Conservation (phyloP, 2,329 filamentous ascomycete species). For the Chaetomiaceae sp. region DNA sequence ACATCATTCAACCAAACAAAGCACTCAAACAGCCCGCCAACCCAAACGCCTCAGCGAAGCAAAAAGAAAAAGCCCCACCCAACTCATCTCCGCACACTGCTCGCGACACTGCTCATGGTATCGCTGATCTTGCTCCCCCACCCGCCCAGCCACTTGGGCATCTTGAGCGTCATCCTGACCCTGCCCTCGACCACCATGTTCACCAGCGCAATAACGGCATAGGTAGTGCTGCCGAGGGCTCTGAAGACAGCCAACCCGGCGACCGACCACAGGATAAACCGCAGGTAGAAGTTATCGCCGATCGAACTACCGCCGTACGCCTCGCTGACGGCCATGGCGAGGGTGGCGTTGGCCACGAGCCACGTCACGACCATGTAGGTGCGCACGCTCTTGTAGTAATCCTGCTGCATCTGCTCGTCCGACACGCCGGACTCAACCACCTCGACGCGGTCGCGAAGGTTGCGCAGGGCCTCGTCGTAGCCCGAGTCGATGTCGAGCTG, state of each 20-base stretch:
- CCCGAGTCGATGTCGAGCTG: slow-evolving; percentile 97
- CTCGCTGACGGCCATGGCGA: slow-evolving; percentile 90
- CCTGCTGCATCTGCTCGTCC: slow-evolving; percentile 86
- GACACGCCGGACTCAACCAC: slow-evolving; percentile 58
- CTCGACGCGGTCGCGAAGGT: slow-evolving; percentile 87
- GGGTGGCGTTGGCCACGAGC: slow-evolving; percentile 87
- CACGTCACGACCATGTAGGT: slow-evolving; percentile 97
- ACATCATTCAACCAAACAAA: not conserved
- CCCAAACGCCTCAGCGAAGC: slow-evolving; percentile 1
- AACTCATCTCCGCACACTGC: slow-evolving; percentile 19
- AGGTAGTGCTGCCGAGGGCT: slow-evolving; percentile 74
- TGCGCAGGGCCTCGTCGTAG: slow-evolving; percentile 94
- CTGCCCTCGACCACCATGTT: slow-evolving; percentile 85
- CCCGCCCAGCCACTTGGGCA: slow-evolving; percentile 44
- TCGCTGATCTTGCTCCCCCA: slow-evolving; percentile 23
- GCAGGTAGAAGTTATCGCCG: slow-evolving; percentile 81
- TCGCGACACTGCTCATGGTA: slow-evolving; percentile 22
- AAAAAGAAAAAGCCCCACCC: not conserved
- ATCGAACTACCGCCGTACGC: slow-evolving; percentile 69
- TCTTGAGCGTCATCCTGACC: slow-evolving; percentile 55
- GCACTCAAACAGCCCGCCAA: not conserved
- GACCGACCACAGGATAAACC: slow-evolving; percentile 89
- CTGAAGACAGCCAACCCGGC: slow-evolving; percentile 83
- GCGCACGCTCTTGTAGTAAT: slow-evolving; percentile 95
- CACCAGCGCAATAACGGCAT: slow-evolving; percentile 76